Conservation (phyloP, 2,329 filamentous ascomycete species). For the Knoxdaviesia proteae region DNA sequence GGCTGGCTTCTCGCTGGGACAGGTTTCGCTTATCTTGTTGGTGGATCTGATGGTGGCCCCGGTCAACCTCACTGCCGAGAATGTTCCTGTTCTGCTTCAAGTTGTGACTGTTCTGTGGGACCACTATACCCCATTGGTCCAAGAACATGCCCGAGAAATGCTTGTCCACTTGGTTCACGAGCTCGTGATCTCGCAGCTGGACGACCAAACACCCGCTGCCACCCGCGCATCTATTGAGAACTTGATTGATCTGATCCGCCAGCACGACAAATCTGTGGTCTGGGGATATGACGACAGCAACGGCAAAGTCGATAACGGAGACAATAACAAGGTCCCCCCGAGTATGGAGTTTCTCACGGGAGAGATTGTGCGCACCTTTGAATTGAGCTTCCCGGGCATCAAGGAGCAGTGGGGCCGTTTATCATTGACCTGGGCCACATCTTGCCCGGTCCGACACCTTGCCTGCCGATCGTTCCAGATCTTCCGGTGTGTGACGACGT, state of each 20-base stretch:
- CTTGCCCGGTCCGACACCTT: slow-evolving; percentile 82
- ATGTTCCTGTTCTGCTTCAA: slow-evolving; percentile 70
- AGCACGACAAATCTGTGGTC: slow-evolving; percentile 63
- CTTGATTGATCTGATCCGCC: slow-evolving; percentile 69
- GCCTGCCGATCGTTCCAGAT: slow-evolving; percentile 96
- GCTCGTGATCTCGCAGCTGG: slow-evolving; percentile 61
- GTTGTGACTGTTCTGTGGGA: slow-evolving; percentile 92
- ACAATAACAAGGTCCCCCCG: slow-evolving; percentile 54
- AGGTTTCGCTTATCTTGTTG: slow-evolving; percentile 77
- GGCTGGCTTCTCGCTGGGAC: slow-evolving; percentile 76
- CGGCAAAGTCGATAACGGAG: slow-evolving; percentile 50
- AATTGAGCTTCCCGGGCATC: slow-evolving; percentile 63
- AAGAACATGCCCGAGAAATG: slow-evolving; percentile 95
- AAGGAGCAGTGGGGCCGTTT: slow-evolving; percentile 82
- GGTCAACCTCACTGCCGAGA: slow-evolving; percentile 56
- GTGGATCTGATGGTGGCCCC: slow-evolving; percentile 94
- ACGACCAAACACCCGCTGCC: slow-evolving; percentile 39
- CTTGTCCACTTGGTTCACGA: slow-evolving; percentile 94
- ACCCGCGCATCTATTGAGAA: slow-evolving; percentile 64
- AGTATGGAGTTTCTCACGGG: slow-evolving; percentile 73
- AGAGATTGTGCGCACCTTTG: slow-evolving; percentile 70
- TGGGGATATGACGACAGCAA: slow-evolving; percentile 94
- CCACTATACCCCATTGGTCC: slow-evolving; percentile 83
- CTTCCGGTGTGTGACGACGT: slow-evolving; percentile 81
- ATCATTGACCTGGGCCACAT: slow-evolving; percentile 87